Evolutionary conservation across 2,329 filamentous ascomycete genomes (phyloP).

Genomic region (Claviceps arundinis): DNA sequence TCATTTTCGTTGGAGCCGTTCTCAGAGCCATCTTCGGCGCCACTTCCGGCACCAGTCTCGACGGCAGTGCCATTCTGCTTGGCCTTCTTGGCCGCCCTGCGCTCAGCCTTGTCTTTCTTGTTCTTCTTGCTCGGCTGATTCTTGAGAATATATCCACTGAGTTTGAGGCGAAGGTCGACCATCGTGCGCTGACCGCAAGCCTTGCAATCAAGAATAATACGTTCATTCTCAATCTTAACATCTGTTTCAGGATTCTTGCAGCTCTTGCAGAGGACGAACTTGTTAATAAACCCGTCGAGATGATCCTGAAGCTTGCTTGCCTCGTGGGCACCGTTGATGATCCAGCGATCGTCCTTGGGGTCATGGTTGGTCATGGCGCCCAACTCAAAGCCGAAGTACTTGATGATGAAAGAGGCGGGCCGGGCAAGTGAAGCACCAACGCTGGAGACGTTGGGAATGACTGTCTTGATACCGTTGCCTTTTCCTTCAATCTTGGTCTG

Average conservation of each 20-base stretch:
- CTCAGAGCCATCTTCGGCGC: conserved; percentile 38
- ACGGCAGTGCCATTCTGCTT: conserved; percentile 56
- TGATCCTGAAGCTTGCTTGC: conserved; percentile 93
- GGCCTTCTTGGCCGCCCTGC: conserved; percentile 83
- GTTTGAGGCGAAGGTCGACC: conserved; percentile 86
- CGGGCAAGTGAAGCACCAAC: conserved; percentile 86
- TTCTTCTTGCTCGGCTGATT: conserved; percentile 74
- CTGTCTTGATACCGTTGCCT: conserved; percentile 98
- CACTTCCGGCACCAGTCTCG: conserved; percentile 48
- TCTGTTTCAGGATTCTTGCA: conserved; percentile 99
- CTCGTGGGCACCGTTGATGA: conserved; percentile 98
- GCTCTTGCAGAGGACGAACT: conserved; percentile 98
- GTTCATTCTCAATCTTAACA: conserved; percentile 84
- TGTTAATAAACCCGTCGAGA: conserved; percentile 95
- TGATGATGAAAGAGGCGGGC: conserved; percentile 91
- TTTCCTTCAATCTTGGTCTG: conserved; percentile 99
- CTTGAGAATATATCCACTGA: conserved; percentile 95
- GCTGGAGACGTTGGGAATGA: conserved; percentile 91
- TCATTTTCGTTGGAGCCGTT: conserved; percentile 36
- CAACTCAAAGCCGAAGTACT: conserved; percentile 98
- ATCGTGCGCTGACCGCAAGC: conserved; percentile 89
- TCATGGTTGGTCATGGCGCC: conserved; percentile 98
- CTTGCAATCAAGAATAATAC: conserved; percentile 94
- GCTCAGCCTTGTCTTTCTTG: conserved; percentile 91
- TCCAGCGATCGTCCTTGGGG: conserved; percentile 96